Conservation (phyloP, 2,329 filamentous ascomycete species). For the Penicillium sp. region DNA sequence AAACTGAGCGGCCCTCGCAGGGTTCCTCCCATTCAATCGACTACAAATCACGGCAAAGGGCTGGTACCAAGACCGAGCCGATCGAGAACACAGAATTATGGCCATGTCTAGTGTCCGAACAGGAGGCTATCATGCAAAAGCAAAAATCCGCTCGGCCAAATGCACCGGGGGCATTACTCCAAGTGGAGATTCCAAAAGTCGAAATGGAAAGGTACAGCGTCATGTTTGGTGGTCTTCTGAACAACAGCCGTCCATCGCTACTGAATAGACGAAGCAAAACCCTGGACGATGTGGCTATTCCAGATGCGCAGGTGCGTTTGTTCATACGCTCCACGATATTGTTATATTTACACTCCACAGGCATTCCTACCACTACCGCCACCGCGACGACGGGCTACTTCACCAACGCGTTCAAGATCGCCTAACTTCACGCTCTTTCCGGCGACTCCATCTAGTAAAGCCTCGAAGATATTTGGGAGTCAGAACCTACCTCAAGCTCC, state of each 20-base stretch:
- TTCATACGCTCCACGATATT: neutral
- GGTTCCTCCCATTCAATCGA: constrained; percentile 28
- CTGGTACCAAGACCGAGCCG: constrained; percentile 13
- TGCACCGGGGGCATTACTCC: constrained; percentile 55
- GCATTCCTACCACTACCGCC: constrained; percentile 14
- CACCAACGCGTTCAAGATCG: constrained; percentile 40
- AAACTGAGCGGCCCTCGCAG: constrained; percentile 28
- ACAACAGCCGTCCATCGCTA: constrained; percentile 43
- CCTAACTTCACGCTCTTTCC: constrained; percentile 48
- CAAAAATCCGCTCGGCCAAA: constrained; percentile 12
- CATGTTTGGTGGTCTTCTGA: constrained; percentile 83
- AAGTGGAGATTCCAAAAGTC: constrained; percentile 79
- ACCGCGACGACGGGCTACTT: constrained; percentile 42
- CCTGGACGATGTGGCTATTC: constrained; percentile 57
- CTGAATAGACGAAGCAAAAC: constrained; percentile 44
- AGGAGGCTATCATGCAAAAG: constrained; percentile 22
- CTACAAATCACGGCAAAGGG: constrained; percentile 15
- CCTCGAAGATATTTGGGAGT: constrained; percentile 34
- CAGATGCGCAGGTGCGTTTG: constrained; percentile 49
- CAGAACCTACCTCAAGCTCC: constrained; percentile 37
- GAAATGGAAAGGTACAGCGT: constrained; percentile 89
- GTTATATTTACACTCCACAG: constrained; percentile 7
- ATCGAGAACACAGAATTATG: constrained; percentile 24
- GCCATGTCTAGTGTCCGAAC: constrained; percentile 32
- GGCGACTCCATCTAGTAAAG: constrained; percentile 36